phyloP scores from a whole-genome alignment of 768 basidiomycete species.

The Pleurotus eryngii region DNA sequence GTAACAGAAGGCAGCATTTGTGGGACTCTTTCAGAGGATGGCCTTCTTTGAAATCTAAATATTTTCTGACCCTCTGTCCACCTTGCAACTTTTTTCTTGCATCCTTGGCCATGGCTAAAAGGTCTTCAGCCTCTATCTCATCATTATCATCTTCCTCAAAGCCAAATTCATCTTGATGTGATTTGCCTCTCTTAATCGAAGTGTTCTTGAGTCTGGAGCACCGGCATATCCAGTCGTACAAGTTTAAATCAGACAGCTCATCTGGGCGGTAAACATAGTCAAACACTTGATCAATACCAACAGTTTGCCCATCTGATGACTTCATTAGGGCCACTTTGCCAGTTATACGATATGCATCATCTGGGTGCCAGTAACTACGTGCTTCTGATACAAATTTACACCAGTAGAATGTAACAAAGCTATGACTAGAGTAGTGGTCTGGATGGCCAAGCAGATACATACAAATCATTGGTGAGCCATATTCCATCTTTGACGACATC shows the following conservation, averaged over 20 bases:
- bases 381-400: slow-evolving; percentile 15
- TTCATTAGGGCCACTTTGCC: slow-evolving; percentile 20
- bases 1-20: neutral
- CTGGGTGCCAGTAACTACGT: slow-evolving; percentile 8
- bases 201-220: slow-evolving; percentile 1
- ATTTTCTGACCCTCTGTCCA: neutral
- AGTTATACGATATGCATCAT: slow-evolving; percentile 3
- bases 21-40: neutral
- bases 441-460: slow-evolving; percentile 13
- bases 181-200: neutral
- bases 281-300: slow-evolving; percentile 17
- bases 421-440: slow-evolving; percentile 28
- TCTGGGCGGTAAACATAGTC: slow-evolving; percentile 14
- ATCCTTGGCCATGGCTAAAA: neutral
- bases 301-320: slow-evolving; percentile 8
- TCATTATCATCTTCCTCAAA: neutral
- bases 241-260: slow-evolving; percentile 8
- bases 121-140: neutral
- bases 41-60: neutral
- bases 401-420: slow-evolving; percentile 9
- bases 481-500: slow-evolving; percentile 24
- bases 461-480: slow-evolving; percentile 23
- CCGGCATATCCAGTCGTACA: slow-evolving; percentile 17
- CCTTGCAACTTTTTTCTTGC: neutral
- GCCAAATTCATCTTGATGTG: neutral